Conservation (phyloP, 495 filamentous ascomycete species). For the Astrothelium subdiscretum region DNA sequence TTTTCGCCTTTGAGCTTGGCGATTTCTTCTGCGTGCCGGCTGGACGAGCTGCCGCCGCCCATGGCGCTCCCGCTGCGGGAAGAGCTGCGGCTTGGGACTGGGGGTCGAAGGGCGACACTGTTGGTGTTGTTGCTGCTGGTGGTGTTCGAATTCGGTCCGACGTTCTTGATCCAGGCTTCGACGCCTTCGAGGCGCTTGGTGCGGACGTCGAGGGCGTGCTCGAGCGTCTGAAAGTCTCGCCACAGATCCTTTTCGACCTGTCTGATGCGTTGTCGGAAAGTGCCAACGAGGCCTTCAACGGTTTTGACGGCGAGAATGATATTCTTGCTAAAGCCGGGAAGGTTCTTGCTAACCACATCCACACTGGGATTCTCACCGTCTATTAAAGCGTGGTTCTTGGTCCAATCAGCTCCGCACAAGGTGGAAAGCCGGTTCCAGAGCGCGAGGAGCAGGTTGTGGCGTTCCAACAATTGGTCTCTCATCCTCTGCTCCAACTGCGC, state of each 20-base stretch:
- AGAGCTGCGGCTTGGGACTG: constrained; percentile 29
- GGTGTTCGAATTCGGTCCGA: not conserved
- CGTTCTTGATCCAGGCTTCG: constrained; percentile 50
- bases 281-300: constrained; percentile 68
- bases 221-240: constrained; percentile 80
- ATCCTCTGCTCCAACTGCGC: constrained; percentile 61
- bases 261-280: constrained; percentile 70
- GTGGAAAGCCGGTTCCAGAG: constrained; percentile 80
- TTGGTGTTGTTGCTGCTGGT: constrained; percentile 7
- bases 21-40: constrained; percentile 40
- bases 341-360: constrained; percentile 62
- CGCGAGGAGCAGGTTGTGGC: constrained; percentile 72
- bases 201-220: constrained; percentile 64
- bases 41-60: constrained; percentile 4
- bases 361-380: constrained; percentile 73
- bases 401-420: constrained; percentile 87
- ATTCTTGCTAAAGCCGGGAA: constrained; percentile 80
- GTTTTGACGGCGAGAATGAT: constrained; percentile 76
- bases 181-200: constrained; percentile 80
- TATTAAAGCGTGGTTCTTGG: constrained; percentile 76
- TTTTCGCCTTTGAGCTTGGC: constrained; percentile 67
- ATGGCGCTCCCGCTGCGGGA: constrained; percentile 21
- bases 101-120: not conserved
- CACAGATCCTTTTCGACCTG: constrained; percentile 76
- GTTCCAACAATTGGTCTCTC: constrained; percentile 77